These are phyloP conservation scores for Yamadazyma sp. DNA, from an alignment of 805 yeast genomes.

Conservation along the genomic window DNA sequence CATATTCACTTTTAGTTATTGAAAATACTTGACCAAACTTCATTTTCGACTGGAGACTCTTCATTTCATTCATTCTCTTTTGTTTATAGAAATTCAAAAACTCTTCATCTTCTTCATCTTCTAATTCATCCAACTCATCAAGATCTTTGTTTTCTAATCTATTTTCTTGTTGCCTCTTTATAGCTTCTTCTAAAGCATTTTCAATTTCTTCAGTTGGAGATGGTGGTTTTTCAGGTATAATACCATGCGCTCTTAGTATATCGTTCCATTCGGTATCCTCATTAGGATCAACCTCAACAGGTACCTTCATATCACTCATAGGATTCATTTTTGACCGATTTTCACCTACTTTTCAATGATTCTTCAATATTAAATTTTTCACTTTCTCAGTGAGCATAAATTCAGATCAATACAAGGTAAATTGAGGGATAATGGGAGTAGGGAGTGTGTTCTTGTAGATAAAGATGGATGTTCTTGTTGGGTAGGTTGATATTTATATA, in stretches of 20 bases:
- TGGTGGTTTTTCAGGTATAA: slow-evolving; percentile 88
- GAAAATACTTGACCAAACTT: slow-evolving; percentile 76
- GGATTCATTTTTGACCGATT: slow-evolving; percentile 13
- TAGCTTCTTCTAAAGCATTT: slow-evolving; percentile 82
- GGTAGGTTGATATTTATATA: no score
- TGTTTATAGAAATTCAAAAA: slow-evolving; percentile 74
- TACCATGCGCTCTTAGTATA: slow-evolving; percentile 82
- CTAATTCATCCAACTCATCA: slow-evolving; percentile 81
- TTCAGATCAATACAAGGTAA: no score
- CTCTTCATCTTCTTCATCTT: slow-evolving; percentile 92
- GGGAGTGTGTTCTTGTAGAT: no score
- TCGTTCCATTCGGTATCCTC: slow-evolving; percentile 99
- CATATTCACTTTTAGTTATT: slow-evolving; percentile 84
- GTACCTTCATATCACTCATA: slow-evolving; percentile 46
- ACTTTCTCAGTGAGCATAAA: no score
- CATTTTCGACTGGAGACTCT: slow-evolving; percentile 52
- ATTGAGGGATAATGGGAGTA: no score
- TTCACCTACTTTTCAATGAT: no score
- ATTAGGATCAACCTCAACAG: slow-evolving; percentile 86
- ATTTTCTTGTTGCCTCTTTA: slow-evolving; percentile 74
- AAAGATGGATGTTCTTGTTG: no score
- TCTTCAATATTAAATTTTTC: no score
- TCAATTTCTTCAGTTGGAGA: slow-evolving; percentile 86
- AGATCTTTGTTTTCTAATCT: slow-evolving; percentile 73
- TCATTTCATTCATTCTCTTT: slow-evolving; percentile 74